These are phyloP conservation scores for Candida fluviatilis DNA, from an alignment of 805 yeast genomes.

Conservation along the genomic window DNA sequence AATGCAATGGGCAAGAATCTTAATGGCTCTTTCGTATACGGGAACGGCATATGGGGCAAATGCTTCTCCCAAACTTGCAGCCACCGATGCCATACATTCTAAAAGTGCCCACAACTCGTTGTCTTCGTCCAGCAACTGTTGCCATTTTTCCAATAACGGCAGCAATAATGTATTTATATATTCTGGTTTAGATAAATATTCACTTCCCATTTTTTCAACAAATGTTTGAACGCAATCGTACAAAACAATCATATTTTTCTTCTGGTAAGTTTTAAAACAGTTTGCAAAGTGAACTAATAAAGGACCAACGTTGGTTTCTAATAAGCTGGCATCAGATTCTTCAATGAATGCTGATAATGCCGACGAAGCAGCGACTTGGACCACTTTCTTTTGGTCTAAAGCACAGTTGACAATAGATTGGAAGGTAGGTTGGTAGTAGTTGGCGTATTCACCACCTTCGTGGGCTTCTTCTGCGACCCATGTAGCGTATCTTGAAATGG, in stretches of 20 bases:
- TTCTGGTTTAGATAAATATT: conserved; percentile 49
- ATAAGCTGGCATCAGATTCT: conserved; percentile 56
- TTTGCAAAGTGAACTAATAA: conserved; percentile 64
- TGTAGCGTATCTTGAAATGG: conserved; percentile 75
- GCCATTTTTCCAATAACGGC: conserved; percentile 82
- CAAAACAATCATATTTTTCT: conserved; percentile 73
- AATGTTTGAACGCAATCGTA: conserved; percentile 91
- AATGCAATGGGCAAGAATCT: conserved; percentile 65
- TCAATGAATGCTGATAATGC: conserved; percentile 84
- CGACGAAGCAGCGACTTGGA: conserved; percentile 92
- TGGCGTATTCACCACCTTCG: conserved; percentile 57
- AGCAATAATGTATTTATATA: conserved; percentile 67
- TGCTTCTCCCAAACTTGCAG: conserved; percentile 77
- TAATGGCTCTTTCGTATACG: conserved; percentile 73
- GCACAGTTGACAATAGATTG: conserved; percentile 72
- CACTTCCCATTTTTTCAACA: conserved; percentile 68
- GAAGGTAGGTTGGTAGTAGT: conserved; percentile 71
- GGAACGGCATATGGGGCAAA: conserved; percentile 89
- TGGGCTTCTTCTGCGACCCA: conserved; percentile 78
- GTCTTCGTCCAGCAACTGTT: conserved; percentile 67
- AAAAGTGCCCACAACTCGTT: conserved; percentile 85
- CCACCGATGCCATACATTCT: conserved; percentile 89
- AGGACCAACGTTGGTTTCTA: conserved; percentile 61
- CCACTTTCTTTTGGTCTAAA: conserved; percentile 80
- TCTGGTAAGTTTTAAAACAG: conserved; percentile 76